phyloP scores from a whole-genome alignment of 495 filamentous ascomycete genomes.

The Xylona heveae region DNA sequence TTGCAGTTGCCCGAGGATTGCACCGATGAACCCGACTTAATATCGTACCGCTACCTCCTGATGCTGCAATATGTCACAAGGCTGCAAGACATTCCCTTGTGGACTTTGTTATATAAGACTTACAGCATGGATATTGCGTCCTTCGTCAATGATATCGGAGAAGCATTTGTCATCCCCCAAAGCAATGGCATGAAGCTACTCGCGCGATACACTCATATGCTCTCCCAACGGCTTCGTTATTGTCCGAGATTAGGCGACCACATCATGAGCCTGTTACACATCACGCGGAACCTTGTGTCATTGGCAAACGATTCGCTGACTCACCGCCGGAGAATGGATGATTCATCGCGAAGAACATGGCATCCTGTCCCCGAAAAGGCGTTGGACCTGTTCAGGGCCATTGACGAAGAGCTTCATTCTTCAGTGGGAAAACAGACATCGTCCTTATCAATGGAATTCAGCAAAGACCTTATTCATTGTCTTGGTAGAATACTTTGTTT shows the following conservation, averaged over 20 bases:
- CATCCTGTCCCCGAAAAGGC: constrained; percentile 5
- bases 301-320: too few species aligned
- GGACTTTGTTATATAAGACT: constrained; percentile 8
- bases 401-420: constrained; percentile 9
- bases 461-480: constrained; percentile 14
- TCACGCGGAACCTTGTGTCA: too few species aligned
- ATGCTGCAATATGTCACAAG: too few species aligned
- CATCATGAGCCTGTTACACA: too few species aligned
- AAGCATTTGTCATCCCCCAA: constrained; percentile 4
- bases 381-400: constrained; percentile 7
- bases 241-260: constrained; percentile 7
- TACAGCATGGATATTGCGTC: constrained; percentile 7
- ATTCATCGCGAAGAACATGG: constrained; percentile 11
- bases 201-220: constrained; percentile 2
- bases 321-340: constrained; percentile 3
- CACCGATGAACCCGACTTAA: constrained; percentile 10
- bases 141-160: constrained; percentile 5
- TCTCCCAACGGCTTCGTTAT: constrained; percentile 6
- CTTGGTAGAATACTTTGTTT: constrained; percentile 20
- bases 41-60: constrained; percentile 11
- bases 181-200: constrained; percentile 6
- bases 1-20: constrained; percentile 3
- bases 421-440: constrained; percentile 16
- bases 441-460: constrained; percentile 12
- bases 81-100: constrained; percentile 8